These are phyloP conservation scores for Ogataea naganishii DNA, from an alignment of 805 yeast genomes.

Conservation along the genomic window DNA sequence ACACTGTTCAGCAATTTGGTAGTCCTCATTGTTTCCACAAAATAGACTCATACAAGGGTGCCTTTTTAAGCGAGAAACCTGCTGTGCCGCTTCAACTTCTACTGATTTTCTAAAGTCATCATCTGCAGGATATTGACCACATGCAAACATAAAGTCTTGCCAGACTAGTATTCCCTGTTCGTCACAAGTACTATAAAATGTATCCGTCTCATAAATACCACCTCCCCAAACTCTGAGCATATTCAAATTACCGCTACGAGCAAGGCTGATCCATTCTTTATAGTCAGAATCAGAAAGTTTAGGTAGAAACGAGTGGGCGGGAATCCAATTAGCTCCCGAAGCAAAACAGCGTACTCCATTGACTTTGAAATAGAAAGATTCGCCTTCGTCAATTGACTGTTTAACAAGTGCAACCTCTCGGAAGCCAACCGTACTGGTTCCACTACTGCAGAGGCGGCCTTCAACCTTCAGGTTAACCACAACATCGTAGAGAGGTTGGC, in stretches of 20 bases:
- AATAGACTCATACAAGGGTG: conserved; percentile 30
- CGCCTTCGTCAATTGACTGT: conserved; percentile 25
- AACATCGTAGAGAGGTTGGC: conserved; percentile 25
- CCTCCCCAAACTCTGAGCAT: conserved; percentile 45
- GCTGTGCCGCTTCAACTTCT: conserved; percentile 27
- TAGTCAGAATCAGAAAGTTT: conserved; percentile 27
- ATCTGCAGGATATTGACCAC: conserved; percentile 44
- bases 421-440: conserved; percentile 27
- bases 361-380: conserved; percentile 33
- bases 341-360: conserved; percentile 30
- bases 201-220: conserved; percentile 34
- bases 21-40: conserved; percentile 41
- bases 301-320: conserved; percentile 33
- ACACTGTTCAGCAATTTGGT: conserved; percentile 32
- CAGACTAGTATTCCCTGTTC: conserved; percentile 36
- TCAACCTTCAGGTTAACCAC: conserved; percentile 7
- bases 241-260: conserved; percentile 31
- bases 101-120: conserved; percentile 27
- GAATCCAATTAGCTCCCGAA: conserved; percentile 41
- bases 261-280: conserved; percentile 25
- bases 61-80: conserved; percentile 32
- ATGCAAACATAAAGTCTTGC: conserved; percentile 53
- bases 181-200: conserved; percentile 36
- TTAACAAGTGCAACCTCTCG: conserved; percentile 33
- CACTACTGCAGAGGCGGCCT: conserved; percentile 6